phyloP scores from a whole-genome alignment of 192 early-diverging fungal genomes.

The Coemansia sp. region DNA sequence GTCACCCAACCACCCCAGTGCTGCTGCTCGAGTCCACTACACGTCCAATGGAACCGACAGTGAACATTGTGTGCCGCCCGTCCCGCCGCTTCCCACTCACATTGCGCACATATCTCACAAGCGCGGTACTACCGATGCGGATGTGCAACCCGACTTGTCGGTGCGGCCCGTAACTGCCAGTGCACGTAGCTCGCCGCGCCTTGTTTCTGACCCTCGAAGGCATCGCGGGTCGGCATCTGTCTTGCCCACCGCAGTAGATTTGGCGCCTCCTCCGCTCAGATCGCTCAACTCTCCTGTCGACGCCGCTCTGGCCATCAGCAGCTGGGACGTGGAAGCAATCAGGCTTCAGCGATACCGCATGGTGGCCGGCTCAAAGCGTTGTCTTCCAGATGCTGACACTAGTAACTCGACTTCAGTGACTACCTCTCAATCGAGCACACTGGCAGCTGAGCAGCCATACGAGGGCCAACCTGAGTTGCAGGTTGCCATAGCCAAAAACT shows the following conservation, averaged over 20 bases:
- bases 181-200: conserved; percentile 21
- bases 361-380: neutral
- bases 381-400: neutral
- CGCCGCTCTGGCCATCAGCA: neutral
- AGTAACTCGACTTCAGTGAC: neutral
- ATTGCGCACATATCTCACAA: neutral
- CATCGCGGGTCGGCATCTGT: conserved; percentile 29
- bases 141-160: neutral
- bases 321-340: conserved; percentile 23
- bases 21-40: neutral
- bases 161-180: conserved; percentile 25
- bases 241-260: conserved; percentile 2
- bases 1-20: neutral
- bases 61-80: conserved; percentile 17
- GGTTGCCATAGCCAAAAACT: neutral
- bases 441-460: neutral
- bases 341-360: conserved; percentile 30
- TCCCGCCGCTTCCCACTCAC: conserved; percentile 34
- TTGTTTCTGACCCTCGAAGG: conserved; percentile 16
- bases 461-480: neutral
- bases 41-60: neutral
- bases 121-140: neutral
- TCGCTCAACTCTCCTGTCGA: conserved; percentile 5
- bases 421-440: neutral
- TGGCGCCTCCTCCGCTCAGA: neutral